These are phyloP conservation scores for Candida glucosophila DNA, from an alignment of 1,139 yeast species.

Conservation along the genomic window DNA sequence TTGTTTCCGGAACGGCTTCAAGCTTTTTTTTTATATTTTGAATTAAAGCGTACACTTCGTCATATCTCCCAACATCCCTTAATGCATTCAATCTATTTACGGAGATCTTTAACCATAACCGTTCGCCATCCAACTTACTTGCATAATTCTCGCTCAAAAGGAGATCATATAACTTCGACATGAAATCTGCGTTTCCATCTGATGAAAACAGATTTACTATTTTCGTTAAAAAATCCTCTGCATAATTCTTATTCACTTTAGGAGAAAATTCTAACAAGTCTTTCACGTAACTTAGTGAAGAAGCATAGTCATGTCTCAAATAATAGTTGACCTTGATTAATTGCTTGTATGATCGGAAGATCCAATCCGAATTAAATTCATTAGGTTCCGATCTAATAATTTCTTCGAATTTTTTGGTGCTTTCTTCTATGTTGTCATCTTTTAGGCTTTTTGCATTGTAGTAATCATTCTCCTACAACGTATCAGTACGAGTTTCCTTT, in stretches of 20 bases:
- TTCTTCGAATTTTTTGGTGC: conserved; percentile 33
- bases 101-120: conserved; percentile 50
- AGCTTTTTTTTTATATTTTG: conserved; percentile 31
- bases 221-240: conserved; percentile 54
- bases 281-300: conserved; percentile 23
- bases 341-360: conserved; percentile 61
- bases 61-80: conserved; percentile 29
- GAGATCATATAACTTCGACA: conserved; percentile 20
- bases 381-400: conserved; percentile 17
- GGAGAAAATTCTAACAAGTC: conserved; percentile 17
- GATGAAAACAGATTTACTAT: conserved; percentile 40
- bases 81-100: conserved; percentile 42
- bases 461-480: conserved; percentile 41
- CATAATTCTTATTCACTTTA: conserved; percentile 35
- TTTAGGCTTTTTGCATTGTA: conserved; percentile 56
- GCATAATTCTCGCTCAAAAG: conserved; percentile 15
- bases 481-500: conserved; percentile 1
- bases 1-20: conserved; percentile 30
- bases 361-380: conserved; percentile 25
- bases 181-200: conserved; percentile 19
- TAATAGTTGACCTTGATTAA: conserved; percentile 45
- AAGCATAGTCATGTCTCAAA: conserved; percentile 21
- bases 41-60: conserved; percentile 33
- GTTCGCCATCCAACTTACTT: conserved; percentile 27
- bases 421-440: conserved; percentile 47